Base-by-base conservation (phyloP, 139 green algal species). In the Chlorokybus atmophyticus region DNA sequence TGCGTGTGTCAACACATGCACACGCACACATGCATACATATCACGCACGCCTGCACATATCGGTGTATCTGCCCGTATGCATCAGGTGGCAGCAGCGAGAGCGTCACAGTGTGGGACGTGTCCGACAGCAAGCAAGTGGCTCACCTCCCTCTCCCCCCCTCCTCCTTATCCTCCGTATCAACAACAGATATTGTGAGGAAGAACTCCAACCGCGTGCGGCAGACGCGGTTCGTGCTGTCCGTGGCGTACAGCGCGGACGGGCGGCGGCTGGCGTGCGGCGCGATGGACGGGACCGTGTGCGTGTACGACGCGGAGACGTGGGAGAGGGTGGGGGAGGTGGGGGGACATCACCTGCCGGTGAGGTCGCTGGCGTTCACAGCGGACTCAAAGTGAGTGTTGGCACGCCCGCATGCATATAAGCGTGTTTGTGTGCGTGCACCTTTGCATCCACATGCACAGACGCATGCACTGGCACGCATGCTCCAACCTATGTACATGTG, bases 301-400 rank as follows among this genome's bases (percentile, higher is more conserved):
- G 7, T 93, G 7, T 93, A 85, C 64, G 85, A 94, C 51, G 28
- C 62, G 0, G 42, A 53, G n/a, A 21, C 7, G 3, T 64, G 49
- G 29, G 60, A 66, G 17, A 68, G 79, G 59, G 57, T 88, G 56
- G 57, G 91, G 57, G 68, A 80, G 17, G 64, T 86, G 23, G 62
- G 81, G 40, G 87, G 87, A 4, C 87, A 95, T 68, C 74, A 80
- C 76, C 86, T 87, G 71, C 82, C 87, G 4, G 82, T 95, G 41
- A 71, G 87, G 3, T 71, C 65, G 14, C 54, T 95, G 0, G 55
- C 75, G 2, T 95, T 91, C 66, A 84, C 81, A 2, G 79, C 80
- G 63, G 83, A 44, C 35, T 21, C 10, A 10, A 44, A 14, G 35
- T 44, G 35, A 44, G 35, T 10, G 35, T n/a, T n/a, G n/a, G n/a